phyloP scores from a whole-genome alignment of 495 filamentous ascomycete species.

The Aspergillus incahuasiensis region DNA sequence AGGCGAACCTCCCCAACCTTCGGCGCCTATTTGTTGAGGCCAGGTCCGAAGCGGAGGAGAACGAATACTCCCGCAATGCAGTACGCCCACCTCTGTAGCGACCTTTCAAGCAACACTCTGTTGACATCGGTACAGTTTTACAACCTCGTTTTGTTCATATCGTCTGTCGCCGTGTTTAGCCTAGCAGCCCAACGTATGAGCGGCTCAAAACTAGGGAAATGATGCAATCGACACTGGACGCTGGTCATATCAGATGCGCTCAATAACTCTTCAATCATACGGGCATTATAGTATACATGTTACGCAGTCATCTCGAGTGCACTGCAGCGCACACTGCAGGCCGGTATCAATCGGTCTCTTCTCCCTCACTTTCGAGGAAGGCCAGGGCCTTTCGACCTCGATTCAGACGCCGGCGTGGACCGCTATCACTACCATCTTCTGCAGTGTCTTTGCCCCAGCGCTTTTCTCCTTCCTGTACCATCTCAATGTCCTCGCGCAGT shows the following conservation, averaged over 20 bases:
- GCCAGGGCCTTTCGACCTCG: constrained; percentile 48
- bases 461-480: constrained; percentile 71
- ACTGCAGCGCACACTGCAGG: background rate
- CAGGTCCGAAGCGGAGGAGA: constrained; percentile 87
- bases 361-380: constrained; percentile 51
- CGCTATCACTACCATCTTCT: constrained; percentile 41
- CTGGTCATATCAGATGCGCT: background rate
- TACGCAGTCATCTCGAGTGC: background rate
- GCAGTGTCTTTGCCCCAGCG: constrained; percentile 59
- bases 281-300: background rate
- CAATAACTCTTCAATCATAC: background rate
- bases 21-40: constrained; percentile 95
- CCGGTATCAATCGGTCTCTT: constrained; percentile 46
- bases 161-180: constrained; percentile 89
- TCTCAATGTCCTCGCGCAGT: constrained; percentile 73
- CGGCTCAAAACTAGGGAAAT: constrained; percentile 37
- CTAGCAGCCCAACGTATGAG: constrained; percentile 76
- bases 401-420: constrained; percentile 34
- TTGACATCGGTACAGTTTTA: constrained; percentile 67
- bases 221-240: constrained; percentile 12
- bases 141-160: constrained; percentile 93
- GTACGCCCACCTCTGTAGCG: constrained; percentile 40
- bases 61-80: constrained; percentile 87
- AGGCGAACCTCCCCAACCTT: constrained; percentile 91
- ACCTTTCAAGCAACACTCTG: background rate